A percentile compares a stretch with the other conserved stretches of the same genome.
These are phyloP conservation scores for Leptographium flavum DNA, from an alignment of 2,329 filamentous ascomycete genomes.

Conservation along the genomic window DNA sequence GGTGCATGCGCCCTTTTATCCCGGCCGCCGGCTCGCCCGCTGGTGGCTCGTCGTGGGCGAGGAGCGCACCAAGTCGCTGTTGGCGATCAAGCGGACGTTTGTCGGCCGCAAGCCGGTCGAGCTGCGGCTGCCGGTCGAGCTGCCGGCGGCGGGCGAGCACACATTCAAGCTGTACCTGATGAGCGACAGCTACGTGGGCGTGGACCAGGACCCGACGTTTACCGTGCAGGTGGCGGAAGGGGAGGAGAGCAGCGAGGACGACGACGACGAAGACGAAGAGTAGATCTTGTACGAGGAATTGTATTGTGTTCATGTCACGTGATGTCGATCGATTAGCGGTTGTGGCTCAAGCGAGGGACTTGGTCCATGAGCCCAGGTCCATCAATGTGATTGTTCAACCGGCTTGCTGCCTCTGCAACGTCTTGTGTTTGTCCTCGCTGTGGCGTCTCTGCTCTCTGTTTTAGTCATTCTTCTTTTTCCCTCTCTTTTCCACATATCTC, in stretches of 20 bases:
- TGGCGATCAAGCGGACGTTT: constrained; percentile 90
- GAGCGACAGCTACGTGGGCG: constrained; percentile 92
- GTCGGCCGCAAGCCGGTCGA: constrained; percentile 59
- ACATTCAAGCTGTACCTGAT: constrained; percentile 86
- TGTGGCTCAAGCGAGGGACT: no score
- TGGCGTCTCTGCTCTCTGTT: no score
- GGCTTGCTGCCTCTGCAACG: no score
- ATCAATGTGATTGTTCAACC: no score
- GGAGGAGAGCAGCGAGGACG: constrained; percentile 73
- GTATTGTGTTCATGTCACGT: no score
- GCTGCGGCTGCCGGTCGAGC: constrained; percentile 73
- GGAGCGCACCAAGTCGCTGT: constrained; percentile 70
- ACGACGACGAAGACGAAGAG: not conserved
- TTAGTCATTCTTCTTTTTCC: no score
- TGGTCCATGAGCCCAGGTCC: no score
- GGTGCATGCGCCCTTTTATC: constrained; percentile 93
- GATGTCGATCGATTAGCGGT: no score
- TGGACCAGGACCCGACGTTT: constrained; percentile 91
- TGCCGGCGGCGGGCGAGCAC: constrained; percentile 66
- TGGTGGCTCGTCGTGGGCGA: constrained; percentile 98
- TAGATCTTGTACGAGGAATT: no score
- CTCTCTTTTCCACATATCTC: no score
- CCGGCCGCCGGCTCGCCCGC: constrained; percentile 82
- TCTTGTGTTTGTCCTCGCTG: no score
- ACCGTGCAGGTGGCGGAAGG: constrained; percentile 75